Evolutionary conservation across 371 early-diverging fungal species (phyloP), one percentile per base, ranked within the genome.

Genomic region (Syncephalis fuscata): DNA sequence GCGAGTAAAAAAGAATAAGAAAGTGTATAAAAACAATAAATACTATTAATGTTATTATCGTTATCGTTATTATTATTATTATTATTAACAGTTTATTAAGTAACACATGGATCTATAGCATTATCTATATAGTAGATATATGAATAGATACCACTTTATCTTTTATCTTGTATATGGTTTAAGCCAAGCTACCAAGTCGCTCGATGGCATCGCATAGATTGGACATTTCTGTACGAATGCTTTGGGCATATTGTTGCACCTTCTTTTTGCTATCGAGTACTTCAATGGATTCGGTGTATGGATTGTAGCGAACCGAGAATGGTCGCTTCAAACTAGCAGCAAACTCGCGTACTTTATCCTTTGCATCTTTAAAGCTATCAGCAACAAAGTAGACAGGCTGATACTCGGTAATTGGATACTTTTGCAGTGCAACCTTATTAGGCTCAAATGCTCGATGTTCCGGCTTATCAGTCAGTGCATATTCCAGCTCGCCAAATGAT

Each of bases 341-440:
- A 66, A 82, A 93, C 48, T 90, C 85, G 24, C 85, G 78, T 38
- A 94, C 82, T 54, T 88, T 78, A 54, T 82, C 80, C 68, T 89
- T 88, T 19, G 92, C 91, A 61, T 86, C 83, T 53, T 81, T 78
- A 71, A 95, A 95, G 44, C 82, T 82, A 20, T 92, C 89, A 3
- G 94, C 92, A 4, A 95, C 89, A 71, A 82, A 95, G 62, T 95
- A 95, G 11, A 81, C 72, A 4, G 92, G 92, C 66, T 95, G 96
- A 74, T 82, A 95, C 56, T 85, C 75, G 11, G 91, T 90, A 55
- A 93, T 88, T n/a, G 92, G 93, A 63, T 91, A 95, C 60, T 76
- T 74, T 51, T 80, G 80, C 14, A 73, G 45, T 0, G 89, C 82
- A 20, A 87, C 80, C 58, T 74, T 73, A 39, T 70, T 66, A 14